A percentile compares a stretch with the other conserved stretches of the same genome.
phyloP scores from a whole-genome alignment of 2,329 filamentous ascomycete species.

The Apiospora rasikravindrae region DNA sequence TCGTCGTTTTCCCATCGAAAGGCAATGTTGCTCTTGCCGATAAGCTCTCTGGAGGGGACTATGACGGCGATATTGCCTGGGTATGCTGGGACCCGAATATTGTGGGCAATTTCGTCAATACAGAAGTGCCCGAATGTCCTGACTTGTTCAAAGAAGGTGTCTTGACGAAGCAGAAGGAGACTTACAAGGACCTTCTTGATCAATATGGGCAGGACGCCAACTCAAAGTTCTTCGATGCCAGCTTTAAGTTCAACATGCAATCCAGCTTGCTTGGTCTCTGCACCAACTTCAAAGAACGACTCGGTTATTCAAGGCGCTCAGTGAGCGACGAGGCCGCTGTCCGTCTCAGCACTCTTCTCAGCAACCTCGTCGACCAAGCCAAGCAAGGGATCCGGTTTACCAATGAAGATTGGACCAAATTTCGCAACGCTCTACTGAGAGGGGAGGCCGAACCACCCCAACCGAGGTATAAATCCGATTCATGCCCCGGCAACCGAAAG shows the following conservation, averaged over 20 bases:
- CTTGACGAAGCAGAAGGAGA: conserved; percentile 54
- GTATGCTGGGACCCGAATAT: conserved; percentile 74
- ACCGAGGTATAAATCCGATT: conserved; percentile 51
- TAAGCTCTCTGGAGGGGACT: conserved; percentile 79
- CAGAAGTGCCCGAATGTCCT: conserved; percentile 49
- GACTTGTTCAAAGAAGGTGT: conserved; percentile 55
- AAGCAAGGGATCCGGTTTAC: conserved; percentile 61
- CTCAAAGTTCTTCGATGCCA: conserved; percentile 54
- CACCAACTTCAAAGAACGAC: conserved; percentile 67
- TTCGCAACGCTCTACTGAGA: conserved; percentile 37
- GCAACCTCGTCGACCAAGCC: conserved; percentile 60
- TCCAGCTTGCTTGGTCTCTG: conserved; percentile 65
- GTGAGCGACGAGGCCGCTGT: conserved; percentile 53
- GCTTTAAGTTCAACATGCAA: conserved; percentile 64
- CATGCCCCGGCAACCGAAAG: conserved; percentile 32
- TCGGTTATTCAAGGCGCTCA: conserved; percentile 63
- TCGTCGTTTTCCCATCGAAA: conserved; percentile 75
- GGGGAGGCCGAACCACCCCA: conserved; percentile 33
- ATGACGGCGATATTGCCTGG: conserved; percentile 82
- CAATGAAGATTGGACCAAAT: conserved; percentile 44
- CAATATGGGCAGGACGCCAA: conserved; percentile 34
- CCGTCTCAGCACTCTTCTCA: conserved; percentile 56
- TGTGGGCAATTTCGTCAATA: conserved; percentile 70
- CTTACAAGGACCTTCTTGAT: conserved; percentile 50
- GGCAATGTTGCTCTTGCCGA: conserved; percentile 69